Evolutionary conservation across 495 filamentous ascomycete genomes (phyloP).

Genomic region (Usnea hakonensis): DNA sequence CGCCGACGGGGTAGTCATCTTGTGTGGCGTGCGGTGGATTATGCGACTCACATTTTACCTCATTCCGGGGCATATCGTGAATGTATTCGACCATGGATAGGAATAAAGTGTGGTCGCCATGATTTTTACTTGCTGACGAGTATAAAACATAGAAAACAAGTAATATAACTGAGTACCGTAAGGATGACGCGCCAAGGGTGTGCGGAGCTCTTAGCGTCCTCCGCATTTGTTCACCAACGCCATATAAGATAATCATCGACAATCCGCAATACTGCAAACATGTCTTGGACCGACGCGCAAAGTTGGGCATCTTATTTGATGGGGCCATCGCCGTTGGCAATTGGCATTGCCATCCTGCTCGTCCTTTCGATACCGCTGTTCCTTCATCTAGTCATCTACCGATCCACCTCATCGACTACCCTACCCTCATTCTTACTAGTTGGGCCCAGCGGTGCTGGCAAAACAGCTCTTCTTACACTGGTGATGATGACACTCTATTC

Average conservation of each 20-base stretch:
- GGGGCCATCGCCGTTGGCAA: slow-evolving; percentile 30
- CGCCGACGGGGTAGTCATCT: background rate
- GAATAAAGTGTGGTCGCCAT: background rate
- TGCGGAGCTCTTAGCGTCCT: slow-evolving; percentile 3
- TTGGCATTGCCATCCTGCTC: slow-evolving; percentile 59
- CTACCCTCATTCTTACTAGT: slow-evolving; percentile 78
- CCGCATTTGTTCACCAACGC: background rate
- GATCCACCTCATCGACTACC: slow-evolving; percentile 51
- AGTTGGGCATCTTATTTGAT: slow-evolving; percentile 23
- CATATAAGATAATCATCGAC: too few relatives aligned
- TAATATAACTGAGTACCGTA: too few relatives aligned
- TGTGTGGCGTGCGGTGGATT: background rate
- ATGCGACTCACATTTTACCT: background rate
- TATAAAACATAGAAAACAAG: background rate
- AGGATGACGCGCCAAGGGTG: background rate
- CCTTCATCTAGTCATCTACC: slow-evolving; percentile 70
- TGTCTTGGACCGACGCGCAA: slow-evolving; percentile 21
- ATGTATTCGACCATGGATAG: background rate
- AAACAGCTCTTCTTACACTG: slow-evolving; percentile 79
- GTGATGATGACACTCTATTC: slow-evolving; percentile 33
- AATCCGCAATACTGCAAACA: background rate
- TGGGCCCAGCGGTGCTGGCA: slow-evolving; percentile 78
- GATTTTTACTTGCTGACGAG: background rate
- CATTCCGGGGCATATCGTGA: background rate
- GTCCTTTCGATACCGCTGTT: slow-evolving; percentile 67